Evolutionary conservation across 495 filamentous ascomycete genomes (phyloP).

Genomic region (Penicillium tannophilum): DNA sequence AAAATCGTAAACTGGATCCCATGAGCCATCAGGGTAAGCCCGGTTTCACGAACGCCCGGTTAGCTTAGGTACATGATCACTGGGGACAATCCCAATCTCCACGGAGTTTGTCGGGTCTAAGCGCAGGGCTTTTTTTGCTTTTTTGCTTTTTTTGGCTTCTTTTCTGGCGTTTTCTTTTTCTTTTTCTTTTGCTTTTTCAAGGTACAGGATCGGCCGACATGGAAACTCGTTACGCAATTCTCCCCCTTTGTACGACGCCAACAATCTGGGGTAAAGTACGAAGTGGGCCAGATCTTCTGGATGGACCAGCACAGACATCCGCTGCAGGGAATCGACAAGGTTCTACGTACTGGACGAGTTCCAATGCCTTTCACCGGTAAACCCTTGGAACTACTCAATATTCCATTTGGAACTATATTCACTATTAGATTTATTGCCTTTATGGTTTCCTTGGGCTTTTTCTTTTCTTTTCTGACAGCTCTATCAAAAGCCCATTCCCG

Average conservation of each 20-base stretch:
- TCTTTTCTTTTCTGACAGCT: background rate
- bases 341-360: conserved; percentile 10
- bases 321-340: conserved; percentile 37
- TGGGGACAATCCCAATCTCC: conserved; percentile 6
- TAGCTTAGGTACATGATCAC: background rate
- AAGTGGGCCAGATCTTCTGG: conserved; percentile 45
- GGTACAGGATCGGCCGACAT: conserved; percentile 12
- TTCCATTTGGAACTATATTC: too few species aligned
- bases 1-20: too few species aligned
- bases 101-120: conserved; percentile 7
- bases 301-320: conserved; percentile 41
- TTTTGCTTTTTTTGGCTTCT: background rate
- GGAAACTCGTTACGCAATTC: conserved; percentile 21
- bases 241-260: conserved; percentile 16
- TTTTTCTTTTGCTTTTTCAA: conserved; percentile 2
- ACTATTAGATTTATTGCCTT: background rate
- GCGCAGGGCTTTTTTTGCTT: conserved; percentile 3
- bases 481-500: background rate
- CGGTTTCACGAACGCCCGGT: conserved; percentile 5
- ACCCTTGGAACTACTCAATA: too few species aligned
- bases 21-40: background rate
- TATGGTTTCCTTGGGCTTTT: conserved; percentile 3
- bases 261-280: conserved; percentile 44
- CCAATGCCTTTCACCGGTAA: too few species aligned
- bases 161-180: background rate